Evolutionary conservation across 2,329 filamentous ascomycete species (phyloP).

Genomic region (Blastomyces parvus): DNA sequence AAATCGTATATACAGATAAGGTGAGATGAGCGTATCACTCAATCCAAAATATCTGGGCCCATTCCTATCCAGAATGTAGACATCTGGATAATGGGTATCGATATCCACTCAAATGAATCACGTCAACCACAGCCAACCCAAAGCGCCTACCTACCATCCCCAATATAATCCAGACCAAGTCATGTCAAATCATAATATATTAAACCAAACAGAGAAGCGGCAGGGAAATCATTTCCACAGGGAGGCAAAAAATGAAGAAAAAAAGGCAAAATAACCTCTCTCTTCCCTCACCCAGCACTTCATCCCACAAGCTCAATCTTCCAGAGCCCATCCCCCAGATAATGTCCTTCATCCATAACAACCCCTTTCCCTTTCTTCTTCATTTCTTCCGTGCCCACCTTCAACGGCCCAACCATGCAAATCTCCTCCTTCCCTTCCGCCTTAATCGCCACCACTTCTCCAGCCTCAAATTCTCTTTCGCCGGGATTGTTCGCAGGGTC

Average conservation of each 20-base stretch:
- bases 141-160: not conserved
- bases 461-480: conserved; percentile 59
- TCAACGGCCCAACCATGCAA: conserved; percentile 76
- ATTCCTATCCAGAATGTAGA: not conserved
- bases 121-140: not conserved
- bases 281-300: not conserved
- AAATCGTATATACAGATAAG: not conserved
- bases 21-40: not conserved
- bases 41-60: not conserved
- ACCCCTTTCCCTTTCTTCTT: conserved; percentile 91
- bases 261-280: conserved; percentile 42
- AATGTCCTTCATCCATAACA: conserved; percentile 89
- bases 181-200: not conserved
- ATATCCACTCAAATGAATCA: not conserved
- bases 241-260: conserved; percentile 7
- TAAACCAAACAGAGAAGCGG: not conserved
- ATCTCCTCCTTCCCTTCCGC: conserved; percentile 91
- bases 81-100: not conserved
- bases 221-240: not conserved
- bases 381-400: conserved; percentile 79
- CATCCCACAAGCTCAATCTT: conserved; percentile 46
- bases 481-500: conserved; percentile 33
- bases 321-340: conserved; percentile 90
- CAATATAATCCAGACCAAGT: not conserved
- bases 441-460: conserved; percentile 76